Evolutionary conservation across 2,329 filamentous ascomycete genomes (phyloP), one percentile per base, ranked within the genome.

Genomic region (Lasiodiplodia sp.): DNA sequence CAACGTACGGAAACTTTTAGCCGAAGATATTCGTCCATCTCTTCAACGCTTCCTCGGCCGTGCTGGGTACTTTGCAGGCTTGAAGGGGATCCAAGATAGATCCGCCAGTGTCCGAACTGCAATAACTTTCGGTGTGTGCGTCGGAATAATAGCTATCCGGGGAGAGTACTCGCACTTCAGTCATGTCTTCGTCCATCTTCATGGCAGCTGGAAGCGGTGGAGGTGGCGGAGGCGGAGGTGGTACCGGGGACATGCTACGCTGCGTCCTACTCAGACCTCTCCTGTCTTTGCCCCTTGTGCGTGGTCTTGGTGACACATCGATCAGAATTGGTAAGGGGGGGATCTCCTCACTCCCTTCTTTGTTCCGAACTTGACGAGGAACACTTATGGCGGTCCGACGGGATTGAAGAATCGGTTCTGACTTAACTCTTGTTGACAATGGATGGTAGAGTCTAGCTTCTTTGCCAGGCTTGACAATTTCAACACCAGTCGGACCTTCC

Each of bases 1-100:
- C 52, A 31, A 7, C 23, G 16, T 16, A 55, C 16, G 23, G 14
- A 31, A 56, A n/a, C n/a, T 34, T 16, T 60, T 49, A 34, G 12
- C 49, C 8, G 12, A 62, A 51, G 7, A 62, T 18, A 51, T 49
- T 62, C 23, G 58, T 62, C 58, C 58, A 62, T 23, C 40, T 49
- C 23, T 25, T 44, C 4, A 62, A 44, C 14, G 58, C 58, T 28
- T 62, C 58, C 14, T 62, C 58, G 21, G 58, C 58, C 8, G 58
- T 12, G 14, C 58, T 37, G 10, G 58, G 58, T 21, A 62, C 16
- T n/a, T 37, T 28, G n/a, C 25, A 49, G 4, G 58, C n/a, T 49
- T 28, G 16, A 49, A 62, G 11, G 6, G 40, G 25, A 16, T 28
- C 57, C 21, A 31, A 8, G 6, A 40, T 7, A 60, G 57, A 47